Conservation (phyloP, 495 filamentous ascomycete genomes). For the Terfezia boudieri region DNA sequence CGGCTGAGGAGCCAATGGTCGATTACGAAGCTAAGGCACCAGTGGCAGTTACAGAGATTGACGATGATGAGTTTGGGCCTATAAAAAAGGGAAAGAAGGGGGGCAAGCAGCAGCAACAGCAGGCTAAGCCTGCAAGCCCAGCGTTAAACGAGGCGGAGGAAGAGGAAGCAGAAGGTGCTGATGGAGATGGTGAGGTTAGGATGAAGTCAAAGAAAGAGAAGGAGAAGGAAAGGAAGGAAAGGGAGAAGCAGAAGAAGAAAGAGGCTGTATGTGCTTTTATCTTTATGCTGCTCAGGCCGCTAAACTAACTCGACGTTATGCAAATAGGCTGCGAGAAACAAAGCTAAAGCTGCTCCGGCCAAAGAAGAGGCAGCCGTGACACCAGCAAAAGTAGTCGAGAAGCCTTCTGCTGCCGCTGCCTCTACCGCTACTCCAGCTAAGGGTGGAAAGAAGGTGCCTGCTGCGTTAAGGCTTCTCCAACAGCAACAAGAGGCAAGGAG, state of each 20-base stretch:
- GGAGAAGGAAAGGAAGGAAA: constrained; percentile 73
- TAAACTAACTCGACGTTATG: neutral
- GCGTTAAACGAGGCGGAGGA: constrained; percentile 8
- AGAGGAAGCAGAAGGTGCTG: constrained; percentile 17
- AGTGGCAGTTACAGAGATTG: constrained; percentile 48
- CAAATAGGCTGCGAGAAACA: constrained; percentile 39
- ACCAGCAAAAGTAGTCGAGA: constrained; percentile 9
- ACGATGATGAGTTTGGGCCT: constrained; percentile 70
- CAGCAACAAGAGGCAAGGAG: constrained; percentile 74
- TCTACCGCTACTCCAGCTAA: constrained; percentile 28
- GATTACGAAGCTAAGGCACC: constrained; percentile 43
- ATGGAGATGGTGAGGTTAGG: constrained; percentile 25
- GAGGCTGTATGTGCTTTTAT: constrained; percentile 31
- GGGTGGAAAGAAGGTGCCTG: constrained; percentile 76
- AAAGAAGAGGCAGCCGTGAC: constrained; percentile 53
- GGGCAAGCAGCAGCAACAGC: constrained; percentile 21
- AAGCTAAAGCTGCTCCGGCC: constrained; percentile 27
- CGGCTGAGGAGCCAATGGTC: neutral
- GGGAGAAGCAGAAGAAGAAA: constrained; percentile 66
- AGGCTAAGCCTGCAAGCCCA: constrained; percentile 12
- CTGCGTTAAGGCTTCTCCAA: constrained; percentile 61
- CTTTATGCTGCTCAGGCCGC: neutral
- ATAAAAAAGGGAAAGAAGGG: constrained; percentile 42
- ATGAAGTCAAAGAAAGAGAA: constrained; percentile 81
- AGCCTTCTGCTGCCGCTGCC: constrained; percentile 24